Evolutionary conservation across 1,139 yeast genomes (phyloP), one percentile per base, ranked within the genome.

Genomic region (Nematodospora anomalae): DNA sequence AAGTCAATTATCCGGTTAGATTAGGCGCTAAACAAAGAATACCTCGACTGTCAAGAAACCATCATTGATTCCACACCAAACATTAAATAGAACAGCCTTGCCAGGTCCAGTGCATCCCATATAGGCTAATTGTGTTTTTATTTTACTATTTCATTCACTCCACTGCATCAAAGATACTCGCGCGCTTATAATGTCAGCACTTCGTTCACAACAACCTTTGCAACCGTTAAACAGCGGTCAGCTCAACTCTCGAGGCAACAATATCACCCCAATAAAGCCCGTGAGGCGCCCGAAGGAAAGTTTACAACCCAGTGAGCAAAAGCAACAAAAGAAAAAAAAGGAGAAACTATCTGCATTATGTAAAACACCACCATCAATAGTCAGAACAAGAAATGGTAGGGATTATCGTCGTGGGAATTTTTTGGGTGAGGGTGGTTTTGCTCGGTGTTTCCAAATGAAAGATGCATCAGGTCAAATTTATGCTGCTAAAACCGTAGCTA

Each of bases 401-500:
- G 95, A 89, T 52, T 92, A 87, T 62, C 87, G 87, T 52, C 79
- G 98, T 57, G 97, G 97, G 3, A 75, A 74, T 42, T 89, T 90
- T 51, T 70, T 94, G 26, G 99, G 99, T 22, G 98, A 89, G 67
- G 99, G 99, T 41, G 99, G 99, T 0, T 94, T 94, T 70, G 99
- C 98, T 13, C 80, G 98, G 57, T 94, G 98, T 60, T 94, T 94
- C 66, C 97, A 92, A 61, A 94, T 94, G 74, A 87, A 85, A 57
- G 96, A 88, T 59, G 83, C 90, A 44, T 71, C 77, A 44, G 97
- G 97, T 26, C 79, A 81, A 55, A 76, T 88, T 3, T 92, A 74
- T 63, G 99, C 98, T 20, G 99, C 99, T 24, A 94, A 94, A 57
- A 94, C 98, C 0, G 95, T 94, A 30, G 98, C 99, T 35, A 94